Base-by-base conservation (phyloP, 192 early-diverging fungal species). In the Geranomyces michiganensis region DNA sequence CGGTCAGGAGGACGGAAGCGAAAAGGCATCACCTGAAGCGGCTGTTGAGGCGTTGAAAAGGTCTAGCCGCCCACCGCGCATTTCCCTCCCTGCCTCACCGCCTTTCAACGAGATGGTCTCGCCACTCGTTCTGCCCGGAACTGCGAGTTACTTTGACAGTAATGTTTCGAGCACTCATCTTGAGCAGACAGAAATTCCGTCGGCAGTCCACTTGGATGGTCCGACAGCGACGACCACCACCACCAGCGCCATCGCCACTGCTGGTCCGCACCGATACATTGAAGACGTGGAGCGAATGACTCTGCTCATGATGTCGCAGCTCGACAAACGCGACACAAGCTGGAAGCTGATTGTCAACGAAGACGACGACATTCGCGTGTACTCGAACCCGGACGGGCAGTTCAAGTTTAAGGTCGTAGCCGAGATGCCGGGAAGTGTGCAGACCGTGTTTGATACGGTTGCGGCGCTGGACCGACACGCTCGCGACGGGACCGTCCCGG, bases 81-180 rank as follows among this genome's bases (percentile, higher is more conserved):
- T 65, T 9, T 65, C 64, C 21, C 45, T 65, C 6, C 64, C 33
- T 17, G 43, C 47, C 12, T 7, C 43, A 0, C 43, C 21, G 0
- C 44, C 64, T 7, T 65, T 65, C 24, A 49, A 65, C n/a, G 47
- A 49, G 43, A 65, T 65, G 64, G 64, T 65, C 21, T 65, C 64
- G 3, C 64, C 64, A 14, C 64, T 65, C 14, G 64, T 65, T 7
- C 47, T 49, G 7, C 44, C 64, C 0, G 33, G 32, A 8, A 62
- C 27, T 14, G 60, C 29, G 2, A 0, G n/a, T 1, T 21, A 21
- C 30, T 36, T 62, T 43, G 30, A 36, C 31, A 1, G 30, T 13
- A 30, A 56, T 56, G 7, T 56, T 56, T 13, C 24, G 36, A 10
- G 36, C 36, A 41, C 36, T n/a, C n/a, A n/a, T n/a, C n/a, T n/a